phyloP scores from a whole-genome alignment of 75 land plant genomes.

The Isoetes taiwanensis region DNA sequence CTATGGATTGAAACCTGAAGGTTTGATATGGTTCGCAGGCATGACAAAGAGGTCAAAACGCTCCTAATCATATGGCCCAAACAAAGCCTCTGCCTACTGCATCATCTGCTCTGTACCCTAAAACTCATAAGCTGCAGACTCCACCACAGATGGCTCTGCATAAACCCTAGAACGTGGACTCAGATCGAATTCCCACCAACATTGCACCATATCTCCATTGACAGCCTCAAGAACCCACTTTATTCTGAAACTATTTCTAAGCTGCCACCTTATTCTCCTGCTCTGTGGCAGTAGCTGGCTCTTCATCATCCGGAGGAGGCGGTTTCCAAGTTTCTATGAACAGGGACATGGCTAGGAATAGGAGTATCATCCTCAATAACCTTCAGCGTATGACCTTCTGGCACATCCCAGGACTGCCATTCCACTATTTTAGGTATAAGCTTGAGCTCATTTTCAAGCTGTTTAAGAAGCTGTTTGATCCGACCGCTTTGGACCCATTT shows the following conservation, averaged over 20 bases:
- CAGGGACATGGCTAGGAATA: constrained; percentile 66
- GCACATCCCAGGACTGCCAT: constrained; percentile 95
- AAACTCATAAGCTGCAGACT: constrained; percentile 65
- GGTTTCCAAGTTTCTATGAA: too few species aligned
- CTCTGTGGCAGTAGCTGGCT: too few species aligned
- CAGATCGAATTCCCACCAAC: too few species aligned
- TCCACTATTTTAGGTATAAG: constrained; percentile 75
- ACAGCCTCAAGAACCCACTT: too few species aligned
- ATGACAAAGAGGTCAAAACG: constrained; percentile 70
- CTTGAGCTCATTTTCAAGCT: constrained; percentile 74
- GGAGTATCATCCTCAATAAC: constrained; percentile 62
- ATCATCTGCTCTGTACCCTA: constrained; percentile 60
- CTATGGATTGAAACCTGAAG: constrained; percentile 69
- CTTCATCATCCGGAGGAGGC: too few species aligned
- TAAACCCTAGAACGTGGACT: constrained; percentile 64
- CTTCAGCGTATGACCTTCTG: constrained; percentile 68
- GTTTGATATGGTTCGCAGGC: constrained; percentile 79
- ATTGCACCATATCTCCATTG: too few species aligned
- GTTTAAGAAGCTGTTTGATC: constrained; percentile 93
- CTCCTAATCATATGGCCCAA: constrained; percentile 81
- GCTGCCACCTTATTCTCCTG: too few species aligned
- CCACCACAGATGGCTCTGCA: constrained; percentile 44
- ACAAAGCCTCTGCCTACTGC: constrained; percentile 54
- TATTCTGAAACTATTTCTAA: too few species aligned
- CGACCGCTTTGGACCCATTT: constrained; percentile 66